Evolutionary conservation across 2,329 filamentous ascomycete species (phyloP), one percentile per base, ranked within the genome.

Genomic region (Botryotinia narcissicola): DNA sequence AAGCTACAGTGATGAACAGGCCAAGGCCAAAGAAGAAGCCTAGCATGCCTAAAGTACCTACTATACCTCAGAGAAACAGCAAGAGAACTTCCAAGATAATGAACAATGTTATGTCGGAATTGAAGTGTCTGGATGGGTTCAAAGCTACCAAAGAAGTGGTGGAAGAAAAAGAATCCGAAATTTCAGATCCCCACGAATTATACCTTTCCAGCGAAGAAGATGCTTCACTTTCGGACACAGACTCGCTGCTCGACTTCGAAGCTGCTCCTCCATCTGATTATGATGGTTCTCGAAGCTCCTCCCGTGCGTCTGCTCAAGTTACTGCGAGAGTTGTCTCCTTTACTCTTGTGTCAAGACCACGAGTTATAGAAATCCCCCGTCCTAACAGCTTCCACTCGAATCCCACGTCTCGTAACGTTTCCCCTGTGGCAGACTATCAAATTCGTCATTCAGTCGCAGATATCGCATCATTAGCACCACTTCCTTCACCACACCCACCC

Each of bases 151-250:
- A 75, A 14, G 74, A 75, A n/a, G 66, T 78, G 25, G 64, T 54
- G 4, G 60, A 78, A 42, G 74, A 76, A 69, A 67, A n/a, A 46
- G 37, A 60, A 18, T n/a, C 46, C 25, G 68, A 76, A 25, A 57
- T 57, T 4, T 68, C 66, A 42, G 78, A 81, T 75, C 87, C 88
- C 9, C 88, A 90, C 79, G 87, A 89, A 73, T 78, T 88, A 73
- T 91, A 91, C 80, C 86, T 91, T 40, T 91, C 89, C 2, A 90
- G 88, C 0, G 89, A 91, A 76, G 89, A 91, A 79, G 89, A 91
- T 75, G 88, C 86, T 44, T 91, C 89, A 1, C 89, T 89, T 1
- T 88, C 87, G 63, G 89, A 89, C 78, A 90, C 87, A 72, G 87
- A 88, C 76, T 86, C 85, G 75, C 79, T 82, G 71, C 82, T 82